phyloP scores from a whole-genome alignment of 2,329 filamentous ascomycete species.

The Thielaviopsis punctulata region DNA sequence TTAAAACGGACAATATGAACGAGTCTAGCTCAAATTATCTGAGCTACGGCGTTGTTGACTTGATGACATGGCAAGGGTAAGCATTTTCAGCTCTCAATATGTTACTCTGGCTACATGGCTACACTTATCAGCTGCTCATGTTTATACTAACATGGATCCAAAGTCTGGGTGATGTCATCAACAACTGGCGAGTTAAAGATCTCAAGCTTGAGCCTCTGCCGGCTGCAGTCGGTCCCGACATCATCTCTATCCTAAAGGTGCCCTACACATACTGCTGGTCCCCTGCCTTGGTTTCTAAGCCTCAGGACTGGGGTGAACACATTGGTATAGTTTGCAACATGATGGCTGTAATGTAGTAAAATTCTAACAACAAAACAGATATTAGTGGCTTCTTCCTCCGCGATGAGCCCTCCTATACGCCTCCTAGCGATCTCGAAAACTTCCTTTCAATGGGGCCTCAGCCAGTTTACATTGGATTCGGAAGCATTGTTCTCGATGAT shows the following conservation, averaged over 20 bases:
- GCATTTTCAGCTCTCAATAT: too few relatives aligned
- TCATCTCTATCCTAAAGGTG: conserved; percentile 57
- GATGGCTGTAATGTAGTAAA: too few relatives aligned
- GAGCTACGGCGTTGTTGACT: conserved; percentile 70
- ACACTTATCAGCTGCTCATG: too few relatives aligned
- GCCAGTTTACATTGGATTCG: conserved; percentile 70
- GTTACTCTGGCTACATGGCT: too few relatives aligned
- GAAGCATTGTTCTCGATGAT: conserved; percentile 66
- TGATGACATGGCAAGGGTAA: conserved; percentile 86
- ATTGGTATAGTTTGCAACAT: too few relatives aligned
- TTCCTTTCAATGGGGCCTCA: conserved; percentile 54
- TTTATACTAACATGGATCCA: too few relatives aligned
- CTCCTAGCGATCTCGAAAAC: conserved; percentile 43
- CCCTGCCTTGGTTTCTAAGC: conserved; percentile 60
- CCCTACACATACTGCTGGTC: conserved; percentile 92
- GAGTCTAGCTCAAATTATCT: conserved; percentile 65
- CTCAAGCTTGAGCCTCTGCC: conserved; percentile 64
- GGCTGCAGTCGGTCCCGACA: conserved; percentile 65
- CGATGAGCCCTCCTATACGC: conserved; percentile 48
- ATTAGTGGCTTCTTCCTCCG: conserved; percentile 67
- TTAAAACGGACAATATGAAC: conserved; percentile 55
- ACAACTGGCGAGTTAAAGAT: conserved; percentile 60
- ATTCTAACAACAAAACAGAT: too few relatives aligned
- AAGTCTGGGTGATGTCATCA: conserved; percentile 87
- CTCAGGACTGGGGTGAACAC: conserved; percentile 55